A percentile compares a stretch with the other conserved stretches of the same genome.
These are phyloP conservation scores for Populus hybrid DNA, from an alignment of 441 rosid species.

Conservation along the genomic window DNA sequence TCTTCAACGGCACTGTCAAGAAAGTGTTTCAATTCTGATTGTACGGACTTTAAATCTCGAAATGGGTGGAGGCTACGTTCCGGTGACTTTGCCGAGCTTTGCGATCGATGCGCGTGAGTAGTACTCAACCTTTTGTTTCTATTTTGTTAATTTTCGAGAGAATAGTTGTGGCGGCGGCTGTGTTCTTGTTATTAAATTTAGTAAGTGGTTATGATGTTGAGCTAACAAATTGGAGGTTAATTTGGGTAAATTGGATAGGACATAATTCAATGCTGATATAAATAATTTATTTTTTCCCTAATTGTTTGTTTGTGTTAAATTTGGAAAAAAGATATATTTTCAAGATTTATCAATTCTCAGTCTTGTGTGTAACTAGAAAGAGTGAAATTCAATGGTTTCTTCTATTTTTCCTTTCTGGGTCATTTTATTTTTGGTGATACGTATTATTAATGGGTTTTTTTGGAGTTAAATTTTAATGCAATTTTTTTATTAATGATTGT, in stretches of 20 bases:
- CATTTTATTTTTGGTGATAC: neutral
- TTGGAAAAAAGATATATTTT: neutral
- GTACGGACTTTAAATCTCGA: slow-evolving; percentile 60
- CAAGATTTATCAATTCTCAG: neutral
- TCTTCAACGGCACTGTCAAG: slow-evolving; percentile 30
- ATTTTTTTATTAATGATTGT: neutral
- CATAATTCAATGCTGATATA: neutral
- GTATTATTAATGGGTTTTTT: neutral
- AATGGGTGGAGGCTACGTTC: slow-evolving; percentile 87
- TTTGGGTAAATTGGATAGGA: neutral
- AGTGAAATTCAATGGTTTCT: neutral
- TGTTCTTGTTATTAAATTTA: neutral
- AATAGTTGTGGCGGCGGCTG: neutral
- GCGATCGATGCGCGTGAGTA: slow-evolving; percentile 94
- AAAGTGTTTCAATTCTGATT: slow-evolving; percentile 78
- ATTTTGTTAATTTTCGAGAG: slow-evolving; percentile 7
- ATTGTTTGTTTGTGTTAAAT: neutral
- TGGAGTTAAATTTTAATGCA: neutral
- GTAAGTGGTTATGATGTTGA: neutral
- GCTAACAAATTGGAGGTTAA: neutral
- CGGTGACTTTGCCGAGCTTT: slow-evolving; percentile 84
- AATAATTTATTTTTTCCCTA: neutral
- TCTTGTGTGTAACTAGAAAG: neutral
- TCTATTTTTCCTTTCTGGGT: neutral
- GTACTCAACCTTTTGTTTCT: neutral